phyloP scores from a whole-genome alignment of 2,329 filamentous ascomycete species.

The Claviceps lovelessii region DNA sequence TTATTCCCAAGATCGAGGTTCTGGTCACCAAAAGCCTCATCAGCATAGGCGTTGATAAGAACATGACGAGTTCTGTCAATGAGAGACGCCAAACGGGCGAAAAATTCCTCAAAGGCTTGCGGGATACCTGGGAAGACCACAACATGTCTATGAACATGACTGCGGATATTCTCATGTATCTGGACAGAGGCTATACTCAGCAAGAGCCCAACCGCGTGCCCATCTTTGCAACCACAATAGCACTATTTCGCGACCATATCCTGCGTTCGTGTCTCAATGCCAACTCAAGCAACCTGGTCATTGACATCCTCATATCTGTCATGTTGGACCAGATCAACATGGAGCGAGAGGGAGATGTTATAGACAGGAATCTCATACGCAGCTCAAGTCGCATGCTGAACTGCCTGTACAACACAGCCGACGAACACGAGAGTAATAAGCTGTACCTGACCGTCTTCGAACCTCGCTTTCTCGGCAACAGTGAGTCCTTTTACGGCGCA shows the following conservation, averaged over 20 bases:
- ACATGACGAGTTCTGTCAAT: constrained; percentile 48
- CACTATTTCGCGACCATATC: constrained; percentile 76
- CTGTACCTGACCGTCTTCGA: constrained; percentile 79
- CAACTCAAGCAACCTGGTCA: constrained; percentile 38
- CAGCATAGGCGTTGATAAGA: constrained; percentile 42
- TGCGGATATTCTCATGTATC: constrained; percentile 92
- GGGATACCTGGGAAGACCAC: constrained; percentile 74
- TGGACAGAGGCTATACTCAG: constrained; percentile 71
- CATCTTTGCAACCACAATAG: constrained; percentile 75
- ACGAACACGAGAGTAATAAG: constrained; percentile 63
- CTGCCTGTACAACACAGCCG: constrained; percentile 66
- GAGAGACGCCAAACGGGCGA: constrained; percentile 72
- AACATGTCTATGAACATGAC: constrained; percentile 92
- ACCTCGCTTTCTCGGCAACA: constrained; percentile 56
- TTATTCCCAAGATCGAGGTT: constrained; percentile 54
- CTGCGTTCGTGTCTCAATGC: constrained; percentile 44
- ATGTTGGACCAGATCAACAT: constrained; percentile 84
- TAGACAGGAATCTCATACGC: constrained; percentile 69
- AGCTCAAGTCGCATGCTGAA: constrained; percentile 84
- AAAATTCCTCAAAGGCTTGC: constrained; percentile 62
- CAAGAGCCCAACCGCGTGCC: constrained; percentile 53
- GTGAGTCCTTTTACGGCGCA: constrained; percentile 55
- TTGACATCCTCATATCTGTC: constrained; percentile 64
- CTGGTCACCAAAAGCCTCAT: constrained; percentile 58
- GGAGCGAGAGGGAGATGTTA: constrained; percentile 79